Evolutionary conservation across 805 yeast genomes (phyloP).

Genomic region (Yarrowia porcina): DNA sequence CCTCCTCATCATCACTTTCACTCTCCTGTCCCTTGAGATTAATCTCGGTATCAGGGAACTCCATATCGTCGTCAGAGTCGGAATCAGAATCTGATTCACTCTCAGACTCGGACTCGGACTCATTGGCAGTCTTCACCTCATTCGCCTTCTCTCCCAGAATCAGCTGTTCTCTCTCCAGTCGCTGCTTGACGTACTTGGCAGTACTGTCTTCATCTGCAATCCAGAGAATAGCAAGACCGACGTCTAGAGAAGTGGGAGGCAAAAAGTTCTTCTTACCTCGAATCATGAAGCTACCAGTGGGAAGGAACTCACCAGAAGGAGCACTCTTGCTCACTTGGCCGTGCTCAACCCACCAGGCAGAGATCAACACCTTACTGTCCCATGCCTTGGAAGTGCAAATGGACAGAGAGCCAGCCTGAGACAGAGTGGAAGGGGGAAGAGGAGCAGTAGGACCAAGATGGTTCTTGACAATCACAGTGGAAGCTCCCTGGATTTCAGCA

Average conservation of each 20-base stretch:
- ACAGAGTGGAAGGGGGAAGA: slow-evolving; percentile 79
- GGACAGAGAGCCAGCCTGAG: slow-evolving; percentile 88
- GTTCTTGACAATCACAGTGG: slow-evolving; percentile 77
- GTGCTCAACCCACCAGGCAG: slow-evolving; percentile 84
- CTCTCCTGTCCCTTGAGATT: slow-evolving; percentile 29
- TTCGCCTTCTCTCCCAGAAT: neutral
- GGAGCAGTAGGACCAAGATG: slow-evolving; percentile 47
- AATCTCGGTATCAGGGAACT: slow-evolving; percentile 35
- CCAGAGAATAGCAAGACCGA: slow-evolving; percentile 89
- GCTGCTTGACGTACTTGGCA: slow-evolving; percentile 37
- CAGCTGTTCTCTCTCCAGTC: slow-evolving; percentile 28
- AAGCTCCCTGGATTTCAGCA: slow-evolving; percentile 69
- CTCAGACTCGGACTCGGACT: neutral
- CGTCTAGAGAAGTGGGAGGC: slow-evolving; percentile 73
- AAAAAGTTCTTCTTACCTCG: slow-evolving; percentile 53
- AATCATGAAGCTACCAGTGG: slow-evolving; percentile 59
- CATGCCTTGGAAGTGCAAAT: slow-evolving; percentile 79
- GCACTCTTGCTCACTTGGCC: slow-evolving; percentile 60
- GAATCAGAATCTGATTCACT: slow-evolving; percentile 24
- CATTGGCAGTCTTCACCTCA: slow-evolving; percentile 33
- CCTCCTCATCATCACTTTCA: slow-evolving; percentile 15
- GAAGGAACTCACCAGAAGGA: slow-evolving; percentile 49
- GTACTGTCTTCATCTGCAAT: slow-evolving; percentile 55
- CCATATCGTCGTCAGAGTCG: slow-evolving; percentile 34
- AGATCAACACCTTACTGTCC: slow-evolving; percentile 76